Evolutionary conservation across 148 eudicot genomes (phyloP).

Genomic region (Vaccinium vitisidaea): DNA sequence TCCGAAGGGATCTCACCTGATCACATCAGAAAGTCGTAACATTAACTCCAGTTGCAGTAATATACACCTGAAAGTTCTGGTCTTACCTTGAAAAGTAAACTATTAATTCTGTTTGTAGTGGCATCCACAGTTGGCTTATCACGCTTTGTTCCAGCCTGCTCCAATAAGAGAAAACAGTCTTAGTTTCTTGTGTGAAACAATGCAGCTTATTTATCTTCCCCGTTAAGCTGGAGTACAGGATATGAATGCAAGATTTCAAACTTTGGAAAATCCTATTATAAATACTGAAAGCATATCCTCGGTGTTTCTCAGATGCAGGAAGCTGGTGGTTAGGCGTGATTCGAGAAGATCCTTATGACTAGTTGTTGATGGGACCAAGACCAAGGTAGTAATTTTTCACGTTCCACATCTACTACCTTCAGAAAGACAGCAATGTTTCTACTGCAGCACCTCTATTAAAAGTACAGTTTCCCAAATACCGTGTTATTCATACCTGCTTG

Average conservation of each 20-base stretch:
- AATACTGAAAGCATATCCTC: not conserved
- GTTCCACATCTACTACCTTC: not conserved
- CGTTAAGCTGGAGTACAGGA: not conserved
- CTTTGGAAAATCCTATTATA: not conserved
- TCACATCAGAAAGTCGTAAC: slow-evolving; percentile 13
- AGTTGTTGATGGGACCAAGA: not conserved
- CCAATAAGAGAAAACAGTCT: slow-evolving; percentile 17
- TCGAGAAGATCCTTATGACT: not conserved
- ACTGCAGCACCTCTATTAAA: not conserved
- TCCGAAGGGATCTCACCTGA: slow-evolving; percentile 89
- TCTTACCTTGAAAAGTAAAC: slow-evolving; percentile 81
- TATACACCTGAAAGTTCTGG: not conserved
- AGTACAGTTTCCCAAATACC: not conserved
- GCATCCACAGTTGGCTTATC: slow-evolving; percentile 69
- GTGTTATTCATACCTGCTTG: not conserved
- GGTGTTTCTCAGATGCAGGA: slow-evolving; percentile 1
- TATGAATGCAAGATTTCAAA: not conserved
- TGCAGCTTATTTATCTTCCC: not conserved
- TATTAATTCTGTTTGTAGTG: slow-evolving; percentile 68
- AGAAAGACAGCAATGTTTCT: not conserved
- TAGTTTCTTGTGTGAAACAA: slow-evolving; percentile 1
- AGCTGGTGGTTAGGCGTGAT: not conserved
- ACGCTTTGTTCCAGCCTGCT: slow-evolving; percentile 73
- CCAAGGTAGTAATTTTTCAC: not conserved
- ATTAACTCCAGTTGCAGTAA: not conserved